Percentiles rank a stretch among this genome's conserved stretches.
Conservation (phyloP, 2,329 filamentous ascomycete genomes). For the Myriosclerotinia duriaeana region DNA sequence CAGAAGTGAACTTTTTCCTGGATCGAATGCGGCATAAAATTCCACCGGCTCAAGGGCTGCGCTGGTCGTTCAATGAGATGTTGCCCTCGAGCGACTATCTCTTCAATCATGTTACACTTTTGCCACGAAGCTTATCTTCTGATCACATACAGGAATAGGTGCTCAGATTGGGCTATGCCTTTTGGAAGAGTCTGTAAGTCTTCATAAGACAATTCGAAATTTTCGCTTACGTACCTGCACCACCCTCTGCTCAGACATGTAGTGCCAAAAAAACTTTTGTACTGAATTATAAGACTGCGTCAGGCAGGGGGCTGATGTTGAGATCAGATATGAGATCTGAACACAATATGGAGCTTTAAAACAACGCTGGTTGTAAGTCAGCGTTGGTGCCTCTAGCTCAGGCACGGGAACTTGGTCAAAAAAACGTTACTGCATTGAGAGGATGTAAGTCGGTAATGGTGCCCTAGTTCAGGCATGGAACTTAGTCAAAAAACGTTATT, state of each 20-base stretch:
- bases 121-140: neutral
- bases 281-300: too few species aligned
- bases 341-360: neutral
- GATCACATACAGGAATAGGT: neutral
- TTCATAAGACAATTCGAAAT: neutral
- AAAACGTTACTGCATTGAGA: neutral
- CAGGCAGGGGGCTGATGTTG: too few species aligned
- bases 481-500: neutral
- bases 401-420: constrained; percentile 1
- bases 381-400: neutral
- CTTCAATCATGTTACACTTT: too few species aligned
- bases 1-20: neutral
- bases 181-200: neutral
- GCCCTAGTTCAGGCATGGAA: neutral
- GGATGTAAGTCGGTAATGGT: neutral
- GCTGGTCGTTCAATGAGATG: too few species aligned
- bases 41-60: too few species aligned
- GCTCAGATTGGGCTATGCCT: too few species aligned
- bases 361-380: neutral
- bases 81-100: too few species aligned
- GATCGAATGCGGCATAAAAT: too few species aligned
- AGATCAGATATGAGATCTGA: too few species aligned
- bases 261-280: too few species aligned
- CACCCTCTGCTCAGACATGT: too few species aligned
- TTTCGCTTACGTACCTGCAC: too few species aligned